Evolutionary conservation across 495 filamentous ascomycete genomes (phyloP), one percentile per base, ranked within the genome.

Genomic region (Penicillium paradoxum): DNA sequence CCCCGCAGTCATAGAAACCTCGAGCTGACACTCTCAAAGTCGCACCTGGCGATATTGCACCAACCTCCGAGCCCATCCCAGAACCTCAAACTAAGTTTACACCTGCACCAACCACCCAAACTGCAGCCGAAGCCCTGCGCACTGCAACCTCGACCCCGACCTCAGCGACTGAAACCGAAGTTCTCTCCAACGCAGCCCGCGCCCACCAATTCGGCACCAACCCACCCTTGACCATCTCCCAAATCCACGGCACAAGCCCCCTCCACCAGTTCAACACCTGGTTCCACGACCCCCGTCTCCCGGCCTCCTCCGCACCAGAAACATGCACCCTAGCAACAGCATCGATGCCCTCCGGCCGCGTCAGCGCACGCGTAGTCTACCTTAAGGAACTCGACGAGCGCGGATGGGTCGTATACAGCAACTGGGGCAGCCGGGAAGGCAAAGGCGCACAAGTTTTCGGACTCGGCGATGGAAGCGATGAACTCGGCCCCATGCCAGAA

Each of bases 331-430:
- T 97, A 0, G 86, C 93, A 11, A 97, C 92, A 6, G 90, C 93
- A 1, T 73, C 74, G n/a, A 76, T 97, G 4, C 93, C 91, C 17
- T 88, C 83, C 0, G 93, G 93, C 48, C 83, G 86, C 27, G 85
- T 97, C 33, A 90, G 86, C 53, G 82, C 88, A 9, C 88, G 93
- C 41, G 79, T 86, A 53, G 90, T 98, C 47, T 97, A 97, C 69
- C 76, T 98, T 27, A 98, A 98, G 65, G 87, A 91, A 67, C 59
- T 79, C 0, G 75, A 79, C 64, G 69, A 79, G 25, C 71, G 74
- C 4, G 91, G 91, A 11, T 98, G 96, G 69, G 88, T 96, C 22
- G 77, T 97, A 11, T 98, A 97, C 72, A 88, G 82, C 58, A 98
- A 97, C 67, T 95, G 89, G 78, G 91, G 79, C 25, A 97, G 74